Percentiles rank a stretch among this genome's conserved stretches.
phyloP scores from a whole-genome alignment of 1,284 basidiomycete species.

The Polyporus tsugae region DNA sequence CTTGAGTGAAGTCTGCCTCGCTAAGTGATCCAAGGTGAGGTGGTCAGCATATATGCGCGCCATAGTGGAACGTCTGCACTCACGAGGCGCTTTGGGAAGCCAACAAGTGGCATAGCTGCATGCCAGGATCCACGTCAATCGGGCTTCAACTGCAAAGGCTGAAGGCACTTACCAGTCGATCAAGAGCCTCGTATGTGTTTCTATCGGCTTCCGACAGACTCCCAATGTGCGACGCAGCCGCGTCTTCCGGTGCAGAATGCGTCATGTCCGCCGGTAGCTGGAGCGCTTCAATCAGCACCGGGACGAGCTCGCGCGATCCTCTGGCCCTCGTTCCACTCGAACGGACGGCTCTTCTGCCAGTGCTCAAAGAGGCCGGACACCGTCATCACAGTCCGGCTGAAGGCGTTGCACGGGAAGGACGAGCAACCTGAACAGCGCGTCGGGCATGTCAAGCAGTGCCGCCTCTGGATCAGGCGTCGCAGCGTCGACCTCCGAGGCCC shows the following conservation, averaged over 20 bases:
- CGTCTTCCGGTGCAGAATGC: neutral
- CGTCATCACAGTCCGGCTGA: neutral
- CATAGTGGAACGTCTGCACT: neutral
- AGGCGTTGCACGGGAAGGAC: neutral
- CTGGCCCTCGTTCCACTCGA: neutral
- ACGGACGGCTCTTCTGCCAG: slow-evolving; percentile 13
- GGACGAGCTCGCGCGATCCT: neutral
- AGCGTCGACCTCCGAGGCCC: neutral
- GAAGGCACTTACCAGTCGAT: neutral
- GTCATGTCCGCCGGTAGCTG: slow-evolving; percentile 7
- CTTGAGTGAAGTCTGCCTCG: neutral
- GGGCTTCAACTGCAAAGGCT: neutral
- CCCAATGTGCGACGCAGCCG: neutral
- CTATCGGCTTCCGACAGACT: slow-evolving; percentile 5
- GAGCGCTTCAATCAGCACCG: neutral
- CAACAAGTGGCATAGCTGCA: neutral
- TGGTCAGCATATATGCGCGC: neutral
- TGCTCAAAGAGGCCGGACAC: slow-evolving; percentile 16
- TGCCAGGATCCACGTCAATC: no score
- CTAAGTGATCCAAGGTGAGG: neutral
- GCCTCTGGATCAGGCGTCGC: neutral
- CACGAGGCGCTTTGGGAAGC: neutral
- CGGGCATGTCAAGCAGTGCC: slow-evolving; percentile 6
- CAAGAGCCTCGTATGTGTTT: neutral
- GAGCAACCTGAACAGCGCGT: slow-evolving; percentile 16